Conservation (phyloP, 768 basidiomycete species). For the Zangia roseola region DNA sequence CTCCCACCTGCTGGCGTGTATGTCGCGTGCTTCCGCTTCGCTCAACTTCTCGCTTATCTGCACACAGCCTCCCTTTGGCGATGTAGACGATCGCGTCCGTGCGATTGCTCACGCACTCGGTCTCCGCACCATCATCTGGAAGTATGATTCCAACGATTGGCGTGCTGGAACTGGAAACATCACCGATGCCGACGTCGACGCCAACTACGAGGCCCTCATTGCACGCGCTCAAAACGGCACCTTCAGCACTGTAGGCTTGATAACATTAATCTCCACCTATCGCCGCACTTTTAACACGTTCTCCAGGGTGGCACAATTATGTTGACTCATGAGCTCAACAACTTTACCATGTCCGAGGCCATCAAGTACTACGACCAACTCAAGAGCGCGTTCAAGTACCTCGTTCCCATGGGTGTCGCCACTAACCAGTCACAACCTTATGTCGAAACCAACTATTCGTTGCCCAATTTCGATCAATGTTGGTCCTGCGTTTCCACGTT, state of each 20-base stretch:
- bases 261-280: too few species aligned
- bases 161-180: conserved; percentile 49
- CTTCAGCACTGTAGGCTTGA: conserved; percentile 37
- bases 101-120: conserved; percentile 66
- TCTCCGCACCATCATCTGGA: conserved; percentile 73
- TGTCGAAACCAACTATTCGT: conserved; percentile 42
- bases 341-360: conserved; percentile 61
- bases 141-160: conserved; percentile 74
- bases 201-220: conserved; percentile 56
- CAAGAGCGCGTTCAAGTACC: conserved; percentile 42
- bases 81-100: conserved; percentile 75
- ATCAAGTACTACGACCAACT: conserved; percentile 49
- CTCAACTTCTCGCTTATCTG: background rate
- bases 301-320: conserved; percentile 49
- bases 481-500: background rate
- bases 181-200: conserved; percentile 45
- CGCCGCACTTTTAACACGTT: background rate
- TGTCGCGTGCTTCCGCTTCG: conserved; percentile 8
- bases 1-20: conserved; percentile 62
- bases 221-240: conserved; percentile 41
- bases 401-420: conserved; percentile 55
- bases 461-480: conserved; percentile 50
- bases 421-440: conserved; percentile 54
- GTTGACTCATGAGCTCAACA: conserved; percentile 58
- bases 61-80: conserved; percentile 58